phyloP scores from a whole-genome alignment of 345 rosid species.

The Corchorus olitorius region DNA sequence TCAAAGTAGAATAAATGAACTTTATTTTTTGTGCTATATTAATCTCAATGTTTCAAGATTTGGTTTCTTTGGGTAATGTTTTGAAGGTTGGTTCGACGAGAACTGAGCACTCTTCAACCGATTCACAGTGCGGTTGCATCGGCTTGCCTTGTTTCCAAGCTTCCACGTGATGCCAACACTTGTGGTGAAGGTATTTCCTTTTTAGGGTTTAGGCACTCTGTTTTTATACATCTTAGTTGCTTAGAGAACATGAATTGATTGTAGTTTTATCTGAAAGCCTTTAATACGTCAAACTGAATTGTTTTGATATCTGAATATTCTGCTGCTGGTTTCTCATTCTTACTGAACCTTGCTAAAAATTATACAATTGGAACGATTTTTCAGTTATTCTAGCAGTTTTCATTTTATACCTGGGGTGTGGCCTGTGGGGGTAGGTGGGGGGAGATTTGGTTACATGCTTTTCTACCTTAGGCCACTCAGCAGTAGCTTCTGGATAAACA shows the following conservation, averaged over 20 bases:
- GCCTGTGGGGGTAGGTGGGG: background rate
- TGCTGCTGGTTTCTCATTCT: background rate
- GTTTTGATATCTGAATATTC: background rate
- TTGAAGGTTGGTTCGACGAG: constrained; percentile 60
- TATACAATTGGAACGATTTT: background rate
- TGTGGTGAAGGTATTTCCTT: constrained; percentile 49
- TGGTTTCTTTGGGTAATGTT: background rate
- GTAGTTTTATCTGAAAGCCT: background rate
- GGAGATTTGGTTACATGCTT: background rate
- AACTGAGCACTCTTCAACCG: constrained; percentile 63
- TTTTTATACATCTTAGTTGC: background rate
- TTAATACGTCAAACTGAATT: background rate
- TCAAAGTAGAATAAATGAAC: background rate
- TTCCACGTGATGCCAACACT: constrained; percentile 44
- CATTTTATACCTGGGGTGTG: background rate
- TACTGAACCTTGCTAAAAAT: background rate
- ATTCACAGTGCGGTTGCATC: constrained; percentile 63
- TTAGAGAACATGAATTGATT: constrained; percentile 4
- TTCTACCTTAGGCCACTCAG: background rate
- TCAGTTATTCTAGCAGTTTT: background rate
- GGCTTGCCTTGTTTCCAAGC: constrained; percentile 75
- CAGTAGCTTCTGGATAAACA: background rate
- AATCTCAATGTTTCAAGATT: background rate
- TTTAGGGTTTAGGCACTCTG: background rate
- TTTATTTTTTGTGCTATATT: background rate